Evolutionary conservation across 768 basidiomycete genomes (phyloP), one percentile per base, ranked within the genome.

Genomic region (Lentinula edodes): DNA sequence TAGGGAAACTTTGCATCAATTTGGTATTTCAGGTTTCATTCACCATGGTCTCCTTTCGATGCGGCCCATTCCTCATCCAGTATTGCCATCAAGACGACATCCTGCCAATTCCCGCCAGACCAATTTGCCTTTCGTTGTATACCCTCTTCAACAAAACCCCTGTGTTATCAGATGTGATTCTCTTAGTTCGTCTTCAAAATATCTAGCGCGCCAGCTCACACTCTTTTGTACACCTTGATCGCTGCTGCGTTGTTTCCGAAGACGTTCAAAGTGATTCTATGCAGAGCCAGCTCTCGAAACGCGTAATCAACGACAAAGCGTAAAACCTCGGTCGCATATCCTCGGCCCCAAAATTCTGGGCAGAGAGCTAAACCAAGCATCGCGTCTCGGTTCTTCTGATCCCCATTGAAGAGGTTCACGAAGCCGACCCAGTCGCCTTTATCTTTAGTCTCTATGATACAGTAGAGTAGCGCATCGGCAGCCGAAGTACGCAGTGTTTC

Each of bases 241-340:
- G 79, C 80, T 18, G 74, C 66, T 50, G 62, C 69, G 43, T 82
- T 82, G 10, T 65, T 70, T 28, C 73, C 75, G 43, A 75, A 67
- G 52, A 79, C 77, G 0, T 65, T 68, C 56, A 82, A 67, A 38
- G 78, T 74, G 59, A 81, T 62, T 9, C 79, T 74, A 46, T 79
- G 76, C 63, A 80, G 58, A 23, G 67, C 72, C 50, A 81, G 66
- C 66, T 72, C 72, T 48, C 70, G 62, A 38, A 82, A 81, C 28
- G 71, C 70, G 59, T 80, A 69, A 39, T 78, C 76, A n/a, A 79
- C 65, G 39, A 80, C 66, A 63, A 77, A 80, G 41, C 65, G 64
- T 55, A 74, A 75, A 53, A 72, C 72, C 54, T 81, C 78, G 35
- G 69, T 74, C 1, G 78, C 80, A 60, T 75, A 80, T 0, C 79